phyloP scores from a whole-genome alignment of 139 green algal species.

The Volvox reticuliferus region DNA sequence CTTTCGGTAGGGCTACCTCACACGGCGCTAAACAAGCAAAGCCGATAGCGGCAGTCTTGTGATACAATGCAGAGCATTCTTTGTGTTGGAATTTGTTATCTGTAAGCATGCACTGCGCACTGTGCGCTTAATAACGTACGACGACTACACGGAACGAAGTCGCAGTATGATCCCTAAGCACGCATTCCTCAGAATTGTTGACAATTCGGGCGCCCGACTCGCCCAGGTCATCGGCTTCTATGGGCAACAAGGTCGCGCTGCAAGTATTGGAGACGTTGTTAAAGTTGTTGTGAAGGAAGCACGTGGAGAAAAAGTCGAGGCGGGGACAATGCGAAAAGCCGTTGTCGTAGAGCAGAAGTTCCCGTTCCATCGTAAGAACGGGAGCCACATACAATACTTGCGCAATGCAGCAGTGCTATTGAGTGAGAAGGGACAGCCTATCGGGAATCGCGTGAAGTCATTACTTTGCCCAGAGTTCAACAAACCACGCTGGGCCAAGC shows the following conservation, averaged over 20 bases:
- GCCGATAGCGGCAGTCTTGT: too few species aligned
- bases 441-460: conserved; percentile 65
- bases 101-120: too few species aligned
- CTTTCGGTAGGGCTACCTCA: too few species aligned
- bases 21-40: too few species aligned
- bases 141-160: too few species aligned
- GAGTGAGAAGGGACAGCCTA: conserved; percentile 72
- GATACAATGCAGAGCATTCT: too few species aligned
- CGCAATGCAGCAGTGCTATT: conserved; percentile 67
- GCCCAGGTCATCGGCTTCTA: conserved; percentile 64
- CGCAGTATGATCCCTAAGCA: conserved; percentile 57
- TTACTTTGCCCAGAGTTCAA: conserved; percentile 67
- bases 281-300: conserved; percentile 73
- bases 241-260: conserved; percentile 48
- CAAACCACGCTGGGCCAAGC: conserved; percentile 61
- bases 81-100: too few species aligned
- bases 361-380: conserved; percentile 60
- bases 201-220: conserved; percentile 65
- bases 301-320: conserved; percentile 62
- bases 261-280: conserved; percentile 64
- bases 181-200: conserved; percentile 65
- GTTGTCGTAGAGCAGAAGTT: conserved; percentile 68
- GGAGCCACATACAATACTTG: conserved; percentile 65
- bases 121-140: too few species aligned
- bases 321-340: conserved; percentile 66